Conservation (phyloP, 805 yeast genomes). For the Zygosaccharomyces kombuchaensis region DNA sequence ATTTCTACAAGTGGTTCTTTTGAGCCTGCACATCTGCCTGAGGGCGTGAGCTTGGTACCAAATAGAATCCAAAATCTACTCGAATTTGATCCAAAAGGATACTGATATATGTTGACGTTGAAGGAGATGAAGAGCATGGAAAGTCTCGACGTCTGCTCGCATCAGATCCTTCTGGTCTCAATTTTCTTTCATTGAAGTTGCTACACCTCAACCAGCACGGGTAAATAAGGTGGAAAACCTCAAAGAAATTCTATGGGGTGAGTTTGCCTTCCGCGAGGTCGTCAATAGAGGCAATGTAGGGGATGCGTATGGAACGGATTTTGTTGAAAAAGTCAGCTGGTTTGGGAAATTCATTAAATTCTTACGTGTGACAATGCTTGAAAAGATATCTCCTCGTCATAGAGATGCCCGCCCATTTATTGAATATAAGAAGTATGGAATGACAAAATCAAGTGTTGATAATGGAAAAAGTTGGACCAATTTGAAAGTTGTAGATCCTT, state of each 20-base stretch:
- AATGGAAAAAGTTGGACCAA: constrained; percentile 51
- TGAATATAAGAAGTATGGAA: constrained; percentile 10
- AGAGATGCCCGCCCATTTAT: background rate
- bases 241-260: constrained; percentile 23
- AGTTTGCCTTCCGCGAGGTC: constrained; percentile 22
- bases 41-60: constrained; percentile 35
- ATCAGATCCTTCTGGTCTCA: constrained; percentile 33
- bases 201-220: constrained; percentile 1
- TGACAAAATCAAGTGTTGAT: constrained; percentile 43
- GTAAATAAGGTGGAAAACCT: constrained; percentile 10
- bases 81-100: constrained; percentile 23
- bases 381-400: background rate
- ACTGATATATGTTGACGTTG: background rate
- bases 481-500: constrained; percentile 42
- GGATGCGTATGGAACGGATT: constrained; percentile 17
- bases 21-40: constrained; percentile 37
- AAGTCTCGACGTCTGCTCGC: constrained; percentile 17
- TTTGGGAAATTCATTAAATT: background rate
- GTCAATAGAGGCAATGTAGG: constrained; percentile 24
- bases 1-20: constrained; percentile 45
- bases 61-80: constrained; percentile 37
- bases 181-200: constrained; percentile 19
- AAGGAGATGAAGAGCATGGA: constrained; percentile 13
- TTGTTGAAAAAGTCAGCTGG: constrained; percentile 2
- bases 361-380: constrained; percentile 21